phyloP scores from a whole-genome alignment of 2,329 filamentous ascomycete species.

The Phialophora tarda region DNA sequence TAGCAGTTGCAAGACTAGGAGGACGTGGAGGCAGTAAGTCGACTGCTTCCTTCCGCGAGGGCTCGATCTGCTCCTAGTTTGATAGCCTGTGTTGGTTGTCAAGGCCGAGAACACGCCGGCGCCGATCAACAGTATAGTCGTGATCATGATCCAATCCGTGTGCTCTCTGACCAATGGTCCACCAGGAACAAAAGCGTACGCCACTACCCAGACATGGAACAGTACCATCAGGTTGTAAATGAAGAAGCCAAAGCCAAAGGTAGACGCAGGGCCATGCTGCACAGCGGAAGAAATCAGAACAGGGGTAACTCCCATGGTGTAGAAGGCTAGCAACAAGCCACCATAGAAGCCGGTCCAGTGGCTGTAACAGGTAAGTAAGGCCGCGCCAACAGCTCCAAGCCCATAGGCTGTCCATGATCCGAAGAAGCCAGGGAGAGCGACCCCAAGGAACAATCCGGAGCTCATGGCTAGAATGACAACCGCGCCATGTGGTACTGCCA shows the following conservation, averaged over 20 bases:
- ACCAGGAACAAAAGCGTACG: slow-evolving; percentile 96
- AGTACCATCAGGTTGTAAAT: slow-evolving; percentile 92
- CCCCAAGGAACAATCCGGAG: slow-evolving; percentile 74
- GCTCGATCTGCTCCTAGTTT: slow-evolving; percentile 44
- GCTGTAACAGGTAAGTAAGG: slow-evolving; percentile 73
- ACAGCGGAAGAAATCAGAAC: slow-evolving; percentile 77
- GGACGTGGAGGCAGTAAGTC: slow-evolving; percentile 72
- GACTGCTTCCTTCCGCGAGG: slow-evolving; percentile 57
- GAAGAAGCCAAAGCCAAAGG: slow-evolving; percentile 87
- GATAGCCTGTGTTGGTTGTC: slow-evolving; percentile 56
- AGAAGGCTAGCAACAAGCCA: slow-evolving; percentile 74
- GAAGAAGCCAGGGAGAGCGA: slow-evolving; percentile 72
- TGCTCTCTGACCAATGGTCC: slow-evolving; percentile 90
- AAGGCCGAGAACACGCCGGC: slow-evolving; percentile 76
- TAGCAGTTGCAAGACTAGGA: slow-evolving; percentile 78
- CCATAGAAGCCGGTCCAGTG: slow-evolving; percentile 93
- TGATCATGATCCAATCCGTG: slow-evolving; percentile 93
- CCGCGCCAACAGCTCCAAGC: slow-evolving; percentile 77
- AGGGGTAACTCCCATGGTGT: slow-evolving; percentile 79
- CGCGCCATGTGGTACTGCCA: slow-evolving; percentile 87
- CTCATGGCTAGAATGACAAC: slow-evolving; percentile 88
- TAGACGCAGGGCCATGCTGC: slow-evolving; percentile 74
- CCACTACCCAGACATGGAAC: slow-evolving; percentile 99
- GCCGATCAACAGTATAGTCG: slow-evolving; percentile 82
- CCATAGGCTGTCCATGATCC: slow-evolving; percentile 81